Evolutionary conservation across 768 basidiomycete genomes (phyloP), one percentile per base, ranked within the genome.

Genomic region (Auriculariales sp.): DNA sequence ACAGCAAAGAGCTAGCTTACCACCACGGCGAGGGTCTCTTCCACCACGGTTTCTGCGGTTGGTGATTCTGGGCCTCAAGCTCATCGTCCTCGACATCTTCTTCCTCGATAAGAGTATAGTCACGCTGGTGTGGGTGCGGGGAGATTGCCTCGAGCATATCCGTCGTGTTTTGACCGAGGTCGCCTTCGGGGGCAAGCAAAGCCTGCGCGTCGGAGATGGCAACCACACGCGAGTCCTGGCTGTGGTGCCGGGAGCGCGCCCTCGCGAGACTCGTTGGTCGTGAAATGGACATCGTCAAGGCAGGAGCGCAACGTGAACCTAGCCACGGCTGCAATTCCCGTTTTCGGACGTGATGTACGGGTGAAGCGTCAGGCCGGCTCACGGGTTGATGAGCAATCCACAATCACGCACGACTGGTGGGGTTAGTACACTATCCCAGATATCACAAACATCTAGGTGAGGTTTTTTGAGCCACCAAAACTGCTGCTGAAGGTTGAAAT

Each of bases 21-120:
- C 85, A 88, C 66, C 69, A 72, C 0, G 83, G 71, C 0, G 84
- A 85, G 3, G 86, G 83, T 34, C 73, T 67, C 64, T 69, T 84
- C 75, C 81, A 87, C 84, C 85, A 88, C 3, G 83, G 79, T 42
- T 71, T 66, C 3, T 31, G 15, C 12, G 35, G 31, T 17, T 34
- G n/a, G 22, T 25, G 19, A 19, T 44, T 44, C 35, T 15, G 6
- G 15, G 35, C 35, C 35, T 36, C 35, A 6, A 36, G 35, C 39
- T 44, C 19, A 25, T 44, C 19, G 19, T 19, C 19, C 10, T 44
- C 39, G 39, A 5, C 39, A 9, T 44, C 39, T 19, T 22, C 17
- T 5, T 3, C 39, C 4, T 44, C 39, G 22, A 44, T 25, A 10
- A 44, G 39, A 10, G 39, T 44, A 4, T 19, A 19, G 22, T 44